A percentile compares a stretch with the other conserved stretches of the same genome.
Conservation (phyloP, 305 asterid genomes). For the Solanum chacoense region DNA sequence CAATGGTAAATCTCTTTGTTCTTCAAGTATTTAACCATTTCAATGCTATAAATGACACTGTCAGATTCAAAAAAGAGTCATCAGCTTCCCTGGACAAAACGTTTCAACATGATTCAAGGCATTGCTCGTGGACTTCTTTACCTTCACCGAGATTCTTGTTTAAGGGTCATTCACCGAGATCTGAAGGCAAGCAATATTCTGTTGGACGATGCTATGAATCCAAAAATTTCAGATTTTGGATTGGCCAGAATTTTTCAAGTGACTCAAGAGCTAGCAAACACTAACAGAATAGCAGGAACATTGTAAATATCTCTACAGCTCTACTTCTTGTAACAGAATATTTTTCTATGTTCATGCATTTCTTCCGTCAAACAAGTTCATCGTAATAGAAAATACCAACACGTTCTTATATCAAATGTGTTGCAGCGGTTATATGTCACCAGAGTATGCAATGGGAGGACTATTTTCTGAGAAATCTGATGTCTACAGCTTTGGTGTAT, state of each 20-base stretch:
- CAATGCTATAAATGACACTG: background rate
- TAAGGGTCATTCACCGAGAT: constrained; percentile 15
- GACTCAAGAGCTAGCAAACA: constrained; percentile 11
- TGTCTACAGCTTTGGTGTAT: constrained; percentile 17
- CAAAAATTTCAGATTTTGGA: constrained; percentile 21
- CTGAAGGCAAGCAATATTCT: constrained; percentile 16
- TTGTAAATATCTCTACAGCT: background rate
- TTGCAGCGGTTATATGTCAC: constrained; percentile 12
- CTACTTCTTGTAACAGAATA: background rate
- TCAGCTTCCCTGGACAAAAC: constrained; percentile 17
- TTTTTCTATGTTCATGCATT: background rate
- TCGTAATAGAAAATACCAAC: background rate
- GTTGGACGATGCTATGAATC: constrained; percentile 10
- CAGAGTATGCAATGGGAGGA: constrained; percentile 5
- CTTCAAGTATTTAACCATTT: too few relatives aligned
- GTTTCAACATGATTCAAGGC: constrained; percentile 15
- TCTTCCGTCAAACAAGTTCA: background rate
- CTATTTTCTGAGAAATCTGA: constrained; percentile 17
- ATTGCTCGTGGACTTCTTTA: constrained; percentile 18
- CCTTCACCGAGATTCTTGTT: constrained; percentile 17
- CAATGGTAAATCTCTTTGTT: background rate
- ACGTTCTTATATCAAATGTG: background rate
- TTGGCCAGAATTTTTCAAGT: constrained; percentile 11
- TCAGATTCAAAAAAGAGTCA: constrained; percentile 7
- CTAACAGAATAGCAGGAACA: constrained; percentile 16